Percentiles rank a stretch among this genome's conserved stretches.
Evolutionary conservation across 768 basidiomycete species (phyloP).

Genomic region (Lentinula edodes): DNA sequence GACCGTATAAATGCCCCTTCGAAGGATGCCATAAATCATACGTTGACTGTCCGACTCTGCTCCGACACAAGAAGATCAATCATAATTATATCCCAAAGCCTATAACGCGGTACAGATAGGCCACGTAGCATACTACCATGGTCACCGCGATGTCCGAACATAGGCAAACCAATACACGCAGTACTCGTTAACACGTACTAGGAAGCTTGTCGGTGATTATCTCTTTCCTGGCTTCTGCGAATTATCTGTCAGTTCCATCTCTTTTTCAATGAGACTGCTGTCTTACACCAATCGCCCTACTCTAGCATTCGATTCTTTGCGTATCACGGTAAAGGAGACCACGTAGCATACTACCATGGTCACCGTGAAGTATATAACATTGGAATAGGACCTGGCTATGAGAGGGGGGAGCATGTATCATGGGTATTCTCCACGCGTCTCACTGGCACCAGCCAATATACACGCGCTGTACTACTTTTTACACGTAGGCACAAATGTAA

Average conservation of each 20-base stretch:
- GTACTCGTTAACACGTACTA: neutral
- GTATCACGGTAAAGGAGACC: neutral
- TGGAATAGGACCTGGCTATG: neutral
- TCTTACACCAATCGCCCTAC: neutral
- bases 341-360: neutral
- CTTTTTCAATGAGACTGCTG: neutral
- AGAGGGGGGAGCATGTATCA: neutral
- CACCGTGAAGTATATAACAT: neutral
- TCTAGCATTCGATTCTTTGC: neutral
- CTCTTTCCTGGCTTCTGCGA: neutral
- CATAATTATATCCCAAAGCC: constrained; percentile 5
- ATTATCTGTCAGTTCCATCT: neutral
- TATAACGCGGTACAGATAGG: constrained; percentile 3
- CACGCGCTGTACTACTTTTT: neutral
- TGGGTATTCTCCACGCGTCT: neutral
- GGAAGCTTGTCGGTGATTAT: neutral
- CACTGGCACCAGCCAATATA: neutral
- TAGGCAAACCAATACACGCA: neutral
- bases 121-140: neutral
- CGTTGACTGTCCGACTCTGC: constrained; percentile 2
- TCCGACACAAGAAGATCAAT: constrained; percentile 3
- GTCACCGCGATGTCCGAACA: neutral
- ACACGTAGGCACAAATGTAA: neutral
- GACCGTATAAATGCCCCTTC: constrained; percentile 3
- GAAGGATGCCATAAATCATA: constrained; percentile 4